A percentile compares a stretch with the other conserved stretches of the same genome.
These are phyloP conservation scores for Cryptosporidium viatorum DNA, from an alignment of 169 alveolate genomes.

Conservation along the genomic window DNA sequence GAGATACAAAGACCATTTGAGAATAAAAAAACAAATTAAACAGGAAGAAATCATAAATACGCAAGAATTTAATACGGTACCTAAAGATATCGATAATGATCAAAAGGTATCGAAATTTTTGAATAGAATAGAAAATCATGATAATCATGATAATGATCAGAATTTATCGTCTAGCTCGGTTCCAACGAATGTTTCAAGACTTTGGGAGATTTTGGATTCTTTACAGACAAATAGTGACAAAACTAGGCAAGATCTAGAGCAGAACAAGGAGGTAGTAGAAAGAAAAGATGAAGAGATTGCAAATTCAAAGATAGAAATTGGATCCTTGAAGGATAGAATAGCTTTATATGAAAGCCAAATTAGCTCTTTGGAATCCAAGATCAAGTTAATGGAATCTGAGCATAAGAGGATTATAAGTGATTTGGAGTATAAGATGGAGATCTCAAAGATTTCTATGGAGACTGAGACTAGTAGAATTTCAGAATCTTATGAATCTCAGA, in stretches of 20 bases:
- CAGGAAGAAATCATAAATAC: background rate
- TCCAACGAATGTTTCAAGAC: constrained; percentile 62
- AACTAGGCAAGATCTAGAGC: background rate
- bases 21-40: background rate
- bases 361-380: constrained; percentile 44
- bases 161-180: background rate
- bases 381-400: constrained; percentile 61
- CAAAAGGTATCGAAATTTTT: background rate
- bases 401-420: constrained; percentile 54
- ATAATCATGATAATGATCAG: background rate
- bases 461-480: constrained; percentile 45
- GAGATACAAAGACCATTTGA: constrained; percentile 4
- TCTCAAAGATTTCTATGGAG: constrained; percentile 26
- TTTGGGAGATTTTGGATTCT: constrained; percentile 69
- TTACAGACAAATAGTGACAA: constrained; percentile 29
- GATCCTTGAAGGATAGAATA: constrained; percentile 22
- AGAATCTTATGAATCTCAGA: constrained; percentile 38
- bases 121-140: background rate
- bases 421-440: constrained; percentile 53
- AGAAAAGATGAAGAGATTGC: constrained; percentile 41
- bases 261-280: background rate
- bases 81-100: background rate
- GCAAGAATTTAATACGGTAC: background rate
- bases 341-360: constrained; percentile 27
- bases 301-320: constrained; percentile 64